Evolutionary conservation across 768 basidiomycete genomes (phyloP).

Genomic region (Coprinopsis sp.): DNA sequence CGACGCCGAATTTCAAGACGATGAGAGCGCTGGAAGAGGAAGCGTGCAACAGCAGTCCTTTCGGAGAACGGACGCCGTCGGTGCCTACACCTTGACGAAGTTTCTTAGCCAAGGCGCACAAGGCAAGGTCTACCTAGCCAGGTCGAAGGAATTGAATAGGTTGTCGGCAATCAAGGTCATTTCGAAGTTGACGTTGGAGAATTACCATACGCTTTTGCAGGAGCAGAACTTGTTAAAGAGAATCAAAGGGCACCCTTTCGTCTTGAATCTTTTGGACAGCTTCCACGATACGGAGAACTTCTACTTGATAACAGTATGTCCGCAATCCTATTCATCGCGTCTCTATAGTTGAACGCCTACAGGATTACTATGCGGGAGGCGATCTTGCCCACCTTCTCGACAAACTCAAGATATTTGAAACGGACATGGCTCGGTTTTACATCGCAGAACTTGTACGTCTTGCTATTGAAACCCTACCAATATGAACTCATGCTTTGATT

Average conservation of each 20-base stretch:
- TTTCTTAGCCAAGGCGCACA: conserved; percentile 14
- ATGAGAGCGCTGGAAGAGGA: no score
- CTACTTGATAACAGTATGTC: conserved; percentile 15
- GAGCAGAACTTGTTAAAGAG: conserved; percentile 16
- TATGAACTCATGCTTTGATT: background rate
- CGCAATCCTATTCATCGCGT: background rate
- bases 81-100: conserved; percentile 6
- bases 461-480: background rate
- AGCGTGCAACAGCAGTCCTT: background rate
- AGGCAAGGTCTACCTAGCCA: conserved; percentile 16
- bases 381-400: conserved; percentile 11
- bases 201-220: conserved; percentile 10
- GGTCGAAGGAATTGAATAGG: background rate
- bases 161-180: conserved; percentile 15
- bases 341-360: background rate
- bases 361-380: conserved; percentile 15
- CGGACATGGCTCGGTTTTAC: conserved; percentile 12
- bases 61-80: conserved; percentile 1
- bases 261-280: conserved; percentile 15
- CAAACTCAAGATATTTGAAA: conserved; percentile 4
- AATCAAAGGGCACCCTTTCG: conserved; percentile 10
- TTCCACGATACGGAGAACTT: conserved; percentile 18
- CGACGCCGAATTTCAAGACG: no score
- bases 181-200: conserved; percentile 9
- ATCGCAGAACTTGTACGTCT: conserved; percentile 12